Evolutionary conservation across 805 yeast genomes (phyloP).

Genomic region (Sugiyamaella smithiae): DNA sequence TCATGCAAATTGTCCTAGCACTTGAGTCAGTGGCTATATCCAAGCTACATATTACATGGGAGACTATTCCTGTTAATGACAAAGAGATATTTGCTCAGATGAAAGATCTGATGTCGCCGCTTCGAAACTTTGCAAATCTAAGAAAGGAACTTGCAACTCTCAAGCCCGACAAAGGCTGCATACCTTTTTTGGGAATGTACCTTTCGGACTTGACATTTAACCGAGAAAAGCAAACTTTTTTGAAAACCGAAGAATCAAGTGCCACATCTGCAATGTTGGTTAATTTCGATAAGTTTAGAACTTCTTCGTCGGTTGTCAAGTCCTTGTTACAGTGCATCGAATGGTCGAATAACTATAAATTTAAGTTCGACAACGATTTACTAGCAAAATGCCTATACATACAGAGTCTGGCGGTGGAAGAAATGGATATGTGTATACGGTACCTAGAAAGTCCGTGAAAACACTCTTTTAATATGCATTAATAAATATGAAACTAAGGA

Average conservation of each 20-base stretch:
- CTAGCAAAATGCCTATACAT: slow-evolving; percentile 82
- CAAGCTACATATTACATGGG: slow-evolving; percentile 69
- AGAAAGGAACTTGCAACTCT: slow-evolving; percentile 61
- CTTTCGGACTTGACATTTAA: slow-evolving; percentile 79
- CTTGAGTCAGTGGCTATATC: slow-evolving; percentile 64
- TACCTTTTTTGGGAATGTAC: slow-evolving; percentile 87
- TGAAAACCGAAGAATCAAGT: slow-evolving; percentile 31
- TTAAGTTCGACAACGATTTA: slow-evolving; percentile 57
- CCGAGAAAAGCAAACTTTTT: slow-evolving; percentile 55
- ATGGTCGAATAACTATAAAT: slow-evolving; percentile 70
- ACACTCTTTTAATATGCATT: too few species aligned
- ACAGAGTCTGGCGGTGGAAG: slow-evolving; percentile 33
- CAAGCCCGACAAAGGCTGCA: slow-evolving; percentile 67
- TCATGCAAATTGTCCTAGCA: slow-evolving; percentile 84
- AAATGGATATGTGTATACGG: slow-evolving; percentile 27
- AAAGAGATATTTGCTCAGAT: slow-evolving; percentile 61
- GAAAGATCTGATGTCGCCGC: slow-evolving; percentile 70
- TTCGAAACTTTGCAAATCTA: slow-evolving; percentile 65
- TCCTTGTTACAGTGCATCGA: slow-evolving; percentile 77
- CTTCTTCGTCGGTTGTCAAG: slow-evolving; percentile 73
- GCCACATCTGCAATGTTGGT: slow-evolving; percentile 35
- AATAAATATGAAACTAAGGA: not conserved
- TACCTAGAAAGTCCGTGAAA: slow-evolving; percentile 10
- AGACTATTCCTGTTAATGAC: slow-evolving; percentile 68
- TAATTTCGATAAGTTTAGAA: slow-evolving; percentile 74